phyloP scores from a whole-genome alignment of 192 early-diverging fungal species.

The Coemansia sp. region DNA sequence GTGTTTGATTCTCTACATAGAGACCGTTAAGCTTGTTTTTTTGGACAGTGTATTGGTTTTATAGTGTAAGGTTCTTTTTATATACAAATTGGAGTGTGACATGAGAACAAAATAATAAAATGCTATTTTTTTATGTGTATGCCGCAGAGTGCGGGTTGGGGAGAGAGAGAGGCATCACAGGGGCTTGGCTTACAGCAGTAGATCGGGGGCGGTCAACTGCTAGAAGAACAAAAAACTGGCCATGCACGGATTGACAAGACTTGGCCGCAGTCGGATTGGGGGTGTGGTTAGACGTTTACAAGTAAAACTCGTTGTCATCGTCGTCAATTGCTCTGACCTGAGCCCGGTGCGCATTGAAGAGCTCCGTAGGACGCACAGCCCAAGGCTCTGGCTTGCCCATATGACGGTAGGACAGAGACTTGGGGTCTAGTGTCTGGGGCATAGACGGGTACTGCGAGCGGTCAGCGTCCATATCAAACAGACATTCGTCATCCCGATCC shows the following conservation, averaged over 20 bases:
- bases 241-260: constrained; percentile 4
- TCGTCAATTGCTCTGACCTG: constrained; percentile 53
- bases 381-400: constrained; percentile 44
- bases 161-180: not conserved
- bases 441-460: constrained; percentile 11
- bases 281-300: constrained; percentile 8
- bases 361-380: constrained; percentile 35
- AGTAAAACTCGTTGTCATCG: constrained; percentile 53
- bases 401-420: constrained; percentile 24
- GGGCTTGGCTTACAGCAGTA: constrained; percentile 6
- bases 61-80: not conserved
- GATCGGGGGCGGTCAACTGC: not conserved
- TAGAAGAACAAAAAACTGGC: constrained; percentile 7
- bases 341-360: constrained; percentile 39
- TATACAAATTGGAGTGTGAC: constrained; percentile 20
- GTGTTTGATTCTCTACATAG: not conserved
- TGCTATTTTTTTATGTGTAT: constrained; percentile 6
- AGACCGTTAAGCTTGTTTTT: too few species aligned
- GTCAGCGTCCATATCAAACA: constrained; percentile 53
- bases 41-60: too few species aligned
- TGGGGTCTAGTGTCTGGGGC: constrained; percentile 12
- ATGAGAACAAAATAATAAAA: not conserved
- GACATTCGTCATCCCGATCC: constrained; percentile 15
- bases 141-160: not conserved
- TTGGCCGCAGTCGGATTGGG: constrained; percentile 8